Conservation (phyloP, 2,329 filamentous ascomycete genomes). For the Aspergillus jensenii region DNA sequence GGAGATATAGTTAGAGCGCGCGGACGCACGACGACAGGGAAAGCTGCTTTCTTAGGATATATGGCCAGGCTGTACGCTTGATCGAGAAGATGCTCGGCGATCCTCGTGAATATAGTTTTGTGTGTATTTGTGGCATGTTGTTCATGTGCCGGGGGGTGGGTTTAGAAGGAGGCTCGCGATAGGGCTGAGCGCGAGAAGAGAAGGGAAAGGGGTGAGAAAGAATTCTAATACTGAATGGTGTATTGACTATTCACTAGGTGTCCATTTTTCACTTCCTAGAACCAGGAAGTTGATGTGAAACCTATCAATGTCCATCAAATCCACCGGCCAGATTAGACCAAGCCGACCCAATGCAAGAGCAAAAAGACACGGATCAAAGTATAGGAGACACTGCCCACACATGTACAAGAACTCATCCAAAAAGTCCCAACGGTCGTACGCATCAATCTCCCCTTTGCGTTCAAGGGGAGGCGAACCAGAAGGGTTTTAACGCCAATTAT, state of each 20-base stretch:
- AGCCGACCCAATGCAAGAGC: conserved; percentile 1
- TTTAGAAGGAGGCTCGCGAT: too few relatives aligned
- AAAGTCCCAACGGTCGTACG: background rate
- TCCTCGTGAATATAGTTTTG: too few relatives aligned
- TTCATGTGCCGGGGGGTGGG: too few relatives aligned
- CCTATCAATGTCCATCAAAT: background rate
- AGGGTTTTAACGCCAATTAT: conserved; percentile 9
- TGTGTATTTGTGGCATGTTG: too few relatives aligned
- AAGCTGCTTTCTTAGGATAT: too few relatives aligned
- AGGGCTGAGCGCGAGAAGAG: too few relatives aligned
- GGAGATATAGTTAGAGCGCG: too few relatives aligned
- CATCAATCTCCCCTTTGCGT: background rate
- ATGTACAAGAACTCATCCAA: conserved; percentile 11
- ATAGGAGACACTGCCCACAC: conserved; percentile 3
- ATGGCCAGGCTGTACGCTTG: too few relatives aligned
- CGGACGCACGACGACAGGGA: too few relatives aligned
- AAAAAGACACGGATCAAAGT: conserved; percentile 1
- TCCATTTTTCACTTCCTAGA: background rate
- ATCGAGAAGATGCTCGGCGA: too few relatives aligned
- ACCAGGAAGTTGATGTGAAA: background rate
- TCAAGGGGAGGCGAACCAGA: background rate
- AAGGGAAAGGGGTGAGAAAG: too few relatives aligned
- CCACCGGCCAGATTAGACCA: background rate
- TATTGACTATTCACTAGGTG: background rate
- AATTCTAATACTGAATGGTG: background rate